phyloP scores from a whole-genome alignment of 2,329 filamentous ascomycete species.

The Colletotrichum neosansevieriae region DNA sequence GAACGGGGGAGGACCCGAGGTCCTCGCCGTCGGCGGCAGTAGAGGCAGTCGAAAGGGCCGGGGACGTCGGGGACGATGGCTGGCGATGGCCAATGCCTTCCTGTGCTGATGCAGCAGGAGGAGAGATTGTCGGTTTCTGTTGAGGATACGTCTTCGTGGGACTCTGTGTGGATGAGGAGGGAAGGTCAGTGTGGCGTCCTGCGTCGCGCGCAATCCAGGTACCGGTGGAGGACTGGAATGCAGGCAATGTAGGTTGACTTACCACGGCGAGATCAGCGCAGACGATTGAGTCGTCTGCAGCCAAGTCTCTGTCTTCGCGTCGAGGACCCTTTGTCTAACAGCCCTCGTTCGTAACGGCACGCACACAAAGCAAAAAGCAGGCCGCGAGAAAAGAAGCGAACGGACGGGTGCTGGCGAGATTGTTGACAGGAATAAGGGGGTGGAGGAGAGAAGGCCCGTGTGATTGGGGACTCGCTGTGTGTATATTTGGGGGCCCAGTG shows the following conservation, averaged over 20 bases:
- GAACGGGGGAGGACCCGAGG: slow-evolving; percentile 67
- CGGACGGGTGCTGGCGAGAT: slow-evolving; percentile 33
- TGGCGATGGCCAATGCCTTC: slow-evolving; percentile 60
- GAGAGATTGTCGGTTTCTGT: slow-evolving; percentile 60
- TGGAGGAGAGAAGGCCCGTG: slow-evolving; percentile 38
- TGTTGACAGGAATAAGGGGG: slow-evolving; percentile 40
- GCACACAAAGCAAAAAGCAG: slow-evolving; percentile 22
- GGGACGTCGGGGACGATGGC: slow-evolving; percentile 61
- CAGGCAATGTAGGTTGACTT: slow-evolving; percentile 47
- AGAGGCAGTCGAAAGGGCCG: slow-evolving; percentile 71
- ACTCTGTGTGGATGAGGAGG: slow-evolving; percentile 47
- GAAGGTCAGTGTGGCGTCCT: slow-evolving; percentile 36
- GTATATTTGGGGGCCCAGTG: slow-evolving; percentile 29
- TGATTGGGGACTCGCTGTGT: slow-evolving; percentile 35
- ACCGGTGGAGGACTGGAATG: slow-evolving; percentile 11
- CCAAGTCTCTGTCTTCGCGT: slow-evolving; percentile 62
- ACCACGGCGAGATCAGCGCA: slow-evolving; percentile 72
- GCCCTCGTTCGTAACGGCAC: slow-evolving; percentile 28
- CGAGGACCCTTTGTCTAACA: slow-evolving; percentile 41
- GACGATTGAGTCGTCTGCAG: slow-evolving; percentile 71
- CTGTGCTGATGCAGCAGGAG: slow-evolving; percentile 73
- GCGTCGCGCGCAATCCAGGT: slow-evolving; percentile 7
- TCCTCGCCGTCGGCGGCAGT: slow-evolving; percentile 69
- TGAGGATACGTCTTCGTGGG: slow-evolving; percentile 68
- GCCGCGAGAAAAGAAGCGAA: slow-evolving; percentile 28